A percentile compares a stretch with the other conserved stretches of the same genome.
Evolutionary conservation across 164 flowering plant species (phyloP).

Genomic region (Vitis rotundifolia): DNA sequence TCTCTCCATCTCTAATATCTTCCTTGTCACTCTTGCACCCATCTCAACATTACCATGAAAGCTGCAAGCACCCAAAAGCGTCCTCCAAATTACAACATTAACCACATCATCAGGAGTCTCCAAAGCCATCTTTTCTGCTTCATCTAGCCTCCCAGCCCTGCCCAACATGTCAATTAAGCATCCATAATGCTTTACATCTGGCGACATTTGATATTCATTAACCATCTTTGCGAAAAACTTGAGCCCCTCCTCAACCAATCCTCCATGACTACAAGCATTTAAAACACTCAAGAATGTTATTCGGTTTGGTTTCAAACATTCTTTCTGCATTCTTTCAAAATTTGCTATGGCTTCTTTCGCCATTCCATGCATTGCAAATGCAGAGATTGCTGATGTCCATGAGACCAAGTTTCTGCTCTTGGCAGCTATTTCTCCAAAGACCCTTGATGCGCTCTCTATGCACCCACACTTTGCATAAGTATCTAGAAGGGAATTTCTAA

Average conservation of each 20-base stretch:
- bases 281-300: constrained; percentile 60
- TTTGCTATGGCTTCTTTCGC: constrained; percentile 40
- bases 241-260: constrained; percentile 60
- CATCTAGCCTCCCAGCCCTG: constrained; percentile 54
- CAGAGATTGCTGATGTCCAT: constrained; percentile 56
- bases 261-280: constrained; percentile 71
- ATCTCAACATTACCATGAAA: constrained; percentile 54
- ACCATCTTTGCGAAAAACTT: constrained; percentile 50
- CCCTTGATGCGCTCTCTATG: constrained; percentile 32
- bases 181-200: constrained; percentile 59
- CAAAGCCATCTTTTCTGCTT: constrained; percentile 57
- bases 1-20: constrained; percentile 57
- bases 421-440: constrained; percentile 30
- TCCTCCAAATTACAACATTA: constrained; percentile 61
- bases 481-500: constrained; percentile 34
- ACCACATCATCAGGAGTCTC: constrained; percentile 36
- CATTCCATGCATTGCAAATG: constrained; percentile 54
- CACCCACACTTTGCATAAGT: constrained; percentile 47
- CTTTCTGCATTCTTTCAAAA: constrained; percentile 43
- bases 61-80: constrained; percentile 65
- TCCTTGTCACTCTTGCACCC: constrained; percentile 52
- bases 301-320: constrained; percentile 34
- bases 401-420: constrained; percentile 17
- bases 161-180: constrained; percentile 57
- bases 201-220: constrained; percentile 25